These are phyloP conservation scores for Chrysanthemum lavandulifolium DNA, from an alignment of 129 eudicot species.

Conservation along the genomic window DNA sequence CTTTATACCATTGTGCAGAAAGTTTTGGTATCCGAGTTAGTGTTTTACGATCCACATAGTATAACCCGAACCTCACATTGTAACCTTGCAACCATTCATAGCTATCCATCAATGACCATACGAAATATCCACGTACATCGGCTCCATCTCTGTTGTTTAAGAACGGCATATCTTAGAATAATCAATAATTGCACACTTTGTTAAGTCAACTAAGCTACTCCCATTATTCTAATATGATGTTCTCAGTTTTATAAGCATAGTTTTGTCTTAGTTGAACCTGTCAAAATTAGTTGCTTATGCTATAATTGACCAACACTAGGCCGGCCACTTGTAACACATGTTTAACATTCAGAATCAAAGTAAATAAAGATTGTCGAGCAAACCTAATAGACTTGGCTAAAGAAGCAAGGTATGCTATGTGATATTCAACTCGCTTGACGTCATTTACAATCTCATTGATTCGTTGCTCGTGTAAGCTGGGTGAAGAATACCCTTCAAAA, in stretches of 20 bases:
- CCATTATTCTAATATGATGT: too few species aligned
- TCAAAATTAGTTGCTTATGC: too few species aligned
- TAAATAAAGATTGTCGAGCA: neutral
- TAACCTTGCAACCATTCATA: slow-evolving; percentile 77
- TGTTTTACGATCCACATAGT: slow-evolving; percentile 55
- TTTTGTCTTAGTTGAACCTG: too few species aligned
- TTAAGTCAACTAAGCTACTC: neutral
- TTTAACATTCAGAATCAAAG: neutral
- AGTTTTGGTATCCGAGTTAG: slow-evolving; percentile 55
- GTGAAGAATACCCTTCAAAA: slow-evolving; percentile 53
- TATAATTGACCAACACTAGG: too few species aligned
- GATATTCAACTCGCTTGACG: slow-evolving; percentile 47
- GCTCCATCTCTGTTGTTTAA: slow-evolving; percentile 56
- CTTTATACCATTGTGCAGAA: slow-evolving; percentile 70
- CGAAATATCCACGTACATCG: slow-evolving; percentile 78
- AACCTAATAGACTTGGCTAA: slow-evolving; percentile 68
- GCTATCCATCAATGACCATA: slow-evolving; percentile 82
- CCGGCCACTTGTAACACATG: too few species aligned
- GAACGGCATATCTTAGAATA: slow-evolving; percentile 5
- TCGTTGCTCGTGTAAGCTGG: slow-evolving; percentile 14
- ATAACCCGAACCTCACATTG: slow-evolving; percentile 46
- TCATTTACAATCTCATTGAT: slow-evolving; percentile 43
- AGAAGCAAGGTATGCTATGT: slow-evolving; percentile 51
- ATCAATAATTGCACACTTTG: neutral
- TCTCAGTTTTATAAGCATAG: too few species aligned